Conservation (phyloP, 179 eudicot genomes). For the Carnegiea gigantea region DNA sequence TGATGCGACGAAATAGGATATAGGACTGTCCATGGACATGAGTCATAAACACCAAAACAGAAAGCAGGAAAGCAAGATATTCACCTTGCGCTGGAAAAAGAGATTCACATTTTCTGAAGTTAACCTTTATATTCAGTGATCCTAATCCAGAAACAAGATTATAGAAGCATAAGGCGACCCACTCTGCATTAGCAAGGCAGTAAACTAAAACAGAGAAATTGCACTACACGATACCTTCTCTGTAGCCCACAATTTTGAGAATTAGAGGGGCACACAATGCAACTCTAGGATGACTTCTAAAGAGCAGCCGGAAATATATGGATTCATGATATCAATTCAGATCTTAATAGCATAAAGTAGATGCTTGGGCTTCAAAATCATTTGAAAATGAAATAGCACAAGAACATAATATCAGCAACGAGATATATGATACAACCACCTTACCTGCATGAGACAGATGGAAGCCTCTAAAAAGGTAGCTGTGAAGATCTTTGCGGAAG, state of each 20-base stretch:
- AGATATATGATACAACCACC: neutral
- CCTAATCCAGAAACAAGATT: slow-evolving; percentile 1
- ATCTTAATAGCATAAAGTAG: neutral
- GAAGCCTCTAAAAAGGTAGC: neutral
- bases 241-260: no score
- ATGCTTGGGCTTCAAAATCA: neutral
- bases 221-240: no score
- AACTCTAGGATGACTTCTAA: no score
- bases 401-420: neutral
- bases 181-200: slow-evolving; percentile 6
- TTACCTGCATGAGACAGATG: slow-evolving; percentile 10
- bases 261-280: no score
- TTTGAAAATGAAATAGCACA: neutral
- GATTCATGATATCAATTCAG: neutral
- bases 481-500: neutral
- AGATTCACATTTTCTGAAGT: neutral
- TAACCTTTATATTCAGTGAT: neutral
- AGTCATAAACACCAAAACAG: neutral
- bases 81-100: neutral
- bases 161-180: neutral
- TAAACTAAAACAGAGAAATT: neutral
- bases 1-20: neutral
- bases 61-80: neutral
- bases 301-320: neutral
- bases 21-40: neutral